Evolutionary conservation across 768 basidiomycete species (phyloP).

Genomic region (Megacollybia marginata): DNA sequence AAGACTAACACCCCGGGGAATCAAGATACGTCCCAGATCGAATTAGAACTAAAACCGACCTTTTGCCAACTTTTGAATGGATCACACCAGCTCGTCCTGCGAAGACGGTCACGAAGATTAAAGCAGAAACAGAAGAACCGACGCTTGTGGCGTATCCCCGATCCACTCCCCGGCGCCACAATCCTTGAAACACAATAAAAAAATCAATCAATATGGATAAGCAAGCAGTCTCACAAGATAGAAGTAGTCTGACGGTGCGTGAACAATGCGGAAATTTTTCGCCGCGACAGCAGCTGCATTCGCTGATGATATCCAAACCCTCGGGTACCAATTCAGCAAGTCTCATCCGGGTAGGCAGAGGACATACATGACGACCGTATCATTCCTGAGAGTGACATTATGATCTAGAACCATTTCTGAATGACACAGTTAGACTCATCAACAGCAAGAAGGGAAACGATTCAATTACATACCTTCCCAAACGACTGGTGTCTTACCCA

Average conservation of each 20-base stretch:
- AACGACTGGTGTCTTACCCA: slow-evolving; percentile 72
- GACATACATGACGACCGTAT: slow-evolving; percentile 36
- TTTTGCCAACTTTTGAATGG: slow-evolving; percentile 47
- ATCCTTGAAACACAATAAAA: neutral
- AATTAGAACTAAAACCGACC: slow-evolving; percentile 18
- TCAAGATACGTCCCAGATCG: neutral
- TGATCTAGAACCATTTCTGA: slow-evolving; percentile 39
- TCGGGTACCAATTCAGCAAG: slow-evolving; percentile 12
- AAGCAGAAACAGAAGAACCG: neutral
- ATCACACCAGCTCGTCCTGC: slow-evolving; percentile 39
- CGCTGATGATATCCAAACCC: slow-evolving; percentile 67
- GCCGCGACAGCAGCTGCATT: slow-evolving; percentile 53
- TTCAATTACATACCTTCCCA: slow-evolving; percentile 53
- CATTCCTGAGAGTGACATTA: slow-evolving; percentile 31
- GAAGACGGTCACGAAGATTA: neutral
- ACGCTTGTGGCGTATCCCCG: neutral
- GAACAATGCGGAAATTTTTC: slow-evolving; percentile 56
- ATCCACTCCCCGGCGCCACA: neutral
- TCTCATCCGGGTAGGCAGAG: neutral
- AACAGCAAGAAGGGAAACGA: neutral
- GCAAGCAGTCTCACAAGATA: slow-evolving; percentile 40
- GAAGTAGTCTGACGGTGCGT: slow-evolving; percentile 69
- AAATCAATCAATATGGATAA: neutral
- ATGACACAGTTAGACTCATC: slow-evolving; percentile 19
- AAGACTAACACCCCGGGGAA: slow-evolving; percentile 20